Evolutionary conservation across 108 stramenopile species (phyloP).

Genomic region (Nitzschia palea): DNA sequence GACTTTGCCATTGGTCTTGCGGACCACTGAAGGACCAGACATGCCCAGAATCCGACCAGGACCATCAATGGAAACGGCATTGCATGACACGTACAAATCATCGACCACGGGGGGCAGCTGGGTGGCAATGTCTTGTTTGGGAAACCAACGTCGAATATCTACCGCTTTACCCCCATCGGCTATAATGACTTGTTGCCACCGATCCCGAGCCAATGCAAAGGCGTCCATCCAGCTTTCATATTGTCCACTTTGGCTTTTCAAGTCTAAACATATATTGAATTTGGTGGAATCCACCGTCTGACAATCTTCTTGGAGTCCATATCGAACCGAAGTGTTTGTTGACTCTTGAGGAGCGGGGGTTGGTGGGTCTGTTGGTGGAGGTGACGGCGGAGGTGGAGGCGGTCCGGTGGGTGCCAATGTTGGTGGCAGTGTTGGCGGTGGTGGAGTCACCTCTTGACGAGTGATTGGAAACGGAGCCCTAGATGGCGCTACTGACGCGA

Average conservation of each 20-base stretch:
- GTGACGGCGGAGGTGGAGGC: background rate
- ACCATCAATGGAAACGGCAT: background rate
- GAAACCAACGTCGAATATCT: background rate
- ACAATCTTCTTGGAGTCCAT: constrained; percentile 13
- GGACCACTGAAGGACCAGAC: constrained; percentile 1
- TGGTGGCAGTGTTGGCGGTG: background rate
- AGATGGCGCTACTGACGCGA: too few species aligned
- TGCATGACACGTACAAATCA: constrained; percentile 4
- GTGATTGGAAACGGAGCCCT: too few species aligned
- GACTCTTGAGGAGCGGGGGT: background rate
- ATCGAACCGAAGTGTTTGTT: background rate
- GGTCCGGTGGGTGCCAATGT: background rate
- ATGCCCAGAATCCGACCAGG: background rate
- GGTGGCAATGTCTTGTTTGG: background rate
- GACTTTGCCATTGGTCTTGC: background rate
- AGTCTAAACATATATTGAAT: constrained; percentile 31
- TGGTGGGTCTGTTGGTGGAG: background rate
- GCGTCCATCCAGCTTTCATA: constrained; percentile 14
- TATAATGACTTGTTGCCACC: constrained; percentile 26
- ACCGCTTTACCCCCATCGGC: constrained; percentile 2
- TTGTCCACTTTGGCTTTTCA: background rate
- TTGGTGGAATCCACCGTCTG: background rate
- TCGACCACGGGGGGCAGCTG: background rate
- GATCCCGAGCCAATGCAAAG: constrained; percentile 9
- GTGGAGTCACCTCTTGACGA: too few species aligned